These are phyloP conservation scores for Xerocomus brunneocitrinus DNA, from an alignment of 768 basidiomycete species.

Conservation along the genomic window DNA sequence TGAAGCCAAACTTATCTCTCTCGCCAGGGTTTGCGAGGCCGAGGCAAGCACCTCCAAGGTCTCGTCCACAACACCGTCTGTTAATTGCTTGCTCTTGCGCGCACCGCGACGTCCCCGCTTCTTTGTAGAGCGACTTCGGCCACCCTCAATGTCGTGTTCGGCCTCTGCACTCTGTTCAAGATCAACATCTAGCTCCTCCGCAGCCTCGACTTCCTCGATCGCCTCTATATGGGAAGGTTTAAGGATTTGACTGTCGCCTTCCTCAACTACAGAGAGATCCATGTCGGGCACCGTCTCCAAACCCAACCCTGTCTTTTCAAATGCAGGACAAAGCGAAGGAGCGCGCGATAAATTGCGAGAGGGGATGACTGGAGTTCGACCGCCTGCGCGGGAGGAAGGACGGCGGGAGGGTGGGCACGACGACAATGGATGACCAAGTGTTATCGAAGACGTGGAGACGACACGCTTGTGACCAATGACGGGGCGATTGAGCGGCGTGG, in stretches of 20 bases:
- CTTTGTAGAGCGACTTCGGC: conserved; percentile 54
- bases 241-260: conserved; percentile 34
- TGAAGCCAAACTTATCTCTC: conserved; percentile 74
- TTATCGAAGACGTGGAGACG: conserved; percentile 51
- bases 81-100: conserved; percentile 60
- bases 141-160: conserved; percentile 33
- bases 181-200: conserved; percentile 30
- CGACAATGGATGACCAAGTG: conserved; percentile 60
- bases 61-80: conserved; percentile 38
- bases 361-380: conserved; percentile 49
- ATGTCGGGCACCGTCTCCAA: conserved; percentile 49
- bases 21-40: conserved; percentile 76
- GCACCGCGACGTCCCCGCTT: conserved; percentile 83
- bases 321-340: conserved; percentile 53
- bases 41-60: conserved; percentile 68
- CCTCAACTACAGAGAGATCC: conserved; percentile 37
- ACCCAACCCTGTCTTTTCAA: conserved; percentile 41
- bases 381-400: conserved; percentile 62
- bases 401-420: conserved; percentile 65
- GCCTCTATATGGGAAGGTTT: conserved; percentile 25
- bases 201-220: conserved; percentile 36
- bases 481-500: conserved; percentile 27
- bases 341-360: conserved; percentile 59
- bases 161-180: conserved; percentile 11
- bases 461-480: conserved; percentile 48